phyloP scores from a whole-genome alignment of 805 yeast genomes.

The Wickerhamiella domercqiae region DNA sequence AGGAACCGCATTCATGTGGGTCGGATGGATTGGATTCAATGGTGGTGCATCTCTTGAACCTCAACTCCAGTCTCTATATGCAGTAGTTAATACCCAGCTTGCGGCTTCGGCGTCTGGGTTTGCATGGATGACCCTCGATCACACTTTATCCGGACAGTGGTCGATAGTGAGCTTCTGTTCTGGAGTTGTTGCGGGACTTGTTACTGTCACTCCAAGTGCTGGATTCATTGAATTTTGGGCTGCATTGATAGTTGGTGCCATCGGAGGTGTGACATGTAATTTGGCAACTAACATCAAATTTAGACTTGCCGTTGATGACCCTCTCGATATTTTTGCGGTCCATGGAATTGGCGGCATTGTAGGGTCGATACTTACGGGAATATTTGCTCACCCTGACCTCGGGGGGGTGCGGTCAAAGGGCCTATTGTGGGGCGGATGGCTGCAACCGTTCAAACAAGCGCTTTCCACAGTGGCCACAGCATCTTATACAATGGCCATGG shows the following conservation, averaged over 20 bases:
- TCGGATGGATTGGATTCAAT: slow-evolving; percentile 68
- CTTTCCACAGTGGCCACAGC: slow-evolving; percentile 62
- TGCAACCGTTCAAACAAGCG: slow-evolving; percentile 76
- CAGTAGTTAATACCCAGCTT: slow-evolving; percentile 38
- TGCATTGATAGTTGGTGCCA: slow-evolving; percentile 55
- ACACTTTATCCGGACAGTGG: slow-evolving; percentile 60
- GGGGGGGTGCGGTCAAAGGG: slow-evolving; percentile 41
- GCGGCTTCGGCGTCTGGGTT: slow-evolving; percentile 36
- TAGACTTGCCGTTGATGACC: slow-evolving; percentile 69
- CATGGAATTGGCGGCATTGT: slow-evolving; percentile 30
- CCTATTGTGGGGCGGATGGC: slow-evolving; percentile 71
- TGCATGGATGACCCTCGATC: slow-evolving; percentile 32
- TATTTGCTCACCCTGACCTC: slow-evolving; percentile 79
- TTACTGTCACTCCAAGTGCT: slow-evolving; percentile 93
- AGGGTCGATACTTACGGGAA: slow-evolving; percentile 59
- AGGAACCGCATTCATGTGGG: slow-evolving; percentile 57
- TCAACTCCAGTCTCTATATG: slow-evolving; percentile 27
- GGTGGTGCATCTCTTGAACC: slow-evolving; percentile 43
- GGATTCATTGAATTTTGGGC: slow-evolving; percentile 84
- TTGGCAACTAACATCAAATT: slow-evolving; percentile 70
- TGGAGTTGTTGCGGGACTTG: slow-evolving; percentile 88
- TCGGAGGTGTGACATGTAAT: slow-evolving; percentile 67
- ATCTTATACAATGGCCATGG: slow-evolving; percentile 60
- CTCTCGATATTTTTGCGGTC: slow-evolving; percentile 83
- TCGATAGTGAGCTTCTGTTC: slow-evolving; percentile 88